Evolutionary conservation across 129 eudicot genomes (phyloP).

Genomic region (Arctium minus): DNA sequence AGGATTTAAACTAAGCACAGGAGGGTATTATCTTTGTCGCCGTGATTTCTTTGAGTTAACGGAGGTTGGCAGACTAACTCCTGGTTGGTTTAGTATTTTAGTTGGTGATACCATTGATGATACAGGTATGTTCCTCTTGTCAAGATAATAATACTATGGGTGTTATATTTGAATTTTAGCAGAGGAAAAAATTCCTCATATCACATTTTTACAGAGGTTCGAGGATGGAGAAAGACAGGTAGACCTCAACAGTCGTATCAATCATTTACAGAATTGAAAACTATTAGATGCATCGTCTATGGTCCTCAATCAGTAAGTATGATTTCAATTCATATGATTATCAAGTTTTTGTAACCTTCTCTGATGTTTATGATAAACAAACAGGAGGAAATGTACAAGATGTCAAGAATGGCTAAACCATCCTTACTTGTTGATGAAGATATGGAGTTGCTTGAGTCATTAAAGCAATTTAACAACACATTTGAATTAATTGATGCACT

Average conservation of each 20-base stretch:
- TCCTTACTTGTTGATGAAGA: too few species aligned
- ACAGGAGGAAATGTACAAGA: too few species aligned
- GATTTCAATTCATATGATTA: neutral
- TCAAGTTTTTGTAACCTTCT: too few species aligned
- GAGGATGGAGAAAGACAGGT: neutral
- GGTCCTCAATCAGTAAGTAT: neutral
- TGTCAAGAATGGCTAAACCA: too few species aligned
- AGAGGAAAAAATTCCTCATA: neutral
- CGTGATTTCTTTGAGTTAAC: neutral
- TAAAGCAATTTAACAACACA: too few species aligned
- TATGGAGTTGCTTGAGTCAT: too few species aligned
- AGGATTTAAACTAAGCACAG: constrained; percentile 9
- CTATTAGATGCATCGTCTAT: neutral
- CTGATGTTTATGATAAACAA: too few species aligned
- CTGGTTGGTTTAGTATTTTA: neutral
- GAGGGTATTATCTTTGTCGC: constrained; percentile 7
- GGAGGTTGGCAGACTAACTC: neutral
- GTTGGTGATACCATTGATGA: neutral
- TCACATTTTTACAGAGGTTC: neutral
- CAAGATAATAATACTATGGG: neutral
- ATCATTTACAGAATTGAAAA: neutral
- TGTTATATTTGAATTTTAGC: too few species aligned
- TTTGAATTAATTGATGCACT: too few species aligned
- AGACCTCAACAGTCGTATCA: neutral
- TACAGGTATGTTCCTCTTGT: neutral